phyloP scores from a whole-genome alignment of 495 filamentous ascomycete species.

The Jackrogersella multiformis region DNA sequence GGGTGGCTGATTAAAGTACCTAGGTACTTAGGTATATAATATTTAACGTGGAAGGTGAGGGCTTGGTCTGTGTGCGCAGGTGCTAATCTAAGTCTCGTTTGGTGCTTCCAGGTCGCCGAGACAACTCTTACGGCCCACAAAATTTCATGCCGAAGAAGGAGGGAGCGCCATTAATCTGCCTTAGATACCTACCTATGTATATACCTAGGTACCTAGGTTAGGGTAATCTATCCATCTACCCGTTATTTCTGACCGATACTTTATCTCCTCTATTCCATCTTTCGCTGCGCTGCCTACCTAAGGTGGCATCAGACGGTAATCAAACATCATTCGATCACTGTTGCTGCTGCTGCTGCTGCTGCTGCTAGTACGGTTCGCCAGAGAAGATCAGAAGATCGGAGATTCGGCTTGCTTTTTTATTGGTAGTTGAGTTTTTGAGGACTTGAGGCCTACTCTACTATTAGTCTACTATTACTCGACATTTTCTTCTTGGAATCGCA shows the following conservation, averaged over 20 bases:
- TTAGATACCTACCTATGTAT: no score
- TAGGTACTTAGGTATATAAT: no score
- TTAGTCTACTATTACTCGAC: slow-evolving; percentile 8
- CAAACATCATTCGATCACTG: slow-evolving; percentile 37
- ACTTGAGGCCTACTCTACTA: no score
- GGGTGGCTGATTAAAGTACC: no score
- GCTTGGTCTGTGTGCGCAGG: no score
- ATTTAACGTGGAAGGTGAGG: no score
- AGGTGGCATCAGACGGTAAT: slow-evolving; percentile 31
- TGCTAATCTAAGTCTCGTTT: no score
- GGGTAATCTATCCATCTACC: no score
- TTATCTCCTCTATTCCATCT: slow-evolving; percentile 16
- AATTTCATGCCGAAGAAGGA: slow-evolving; percentile 20
- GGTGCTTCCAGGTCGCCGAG: slow-evolving; percentile 21
- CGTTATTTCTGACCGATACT: slow-evolving; percentile 32
- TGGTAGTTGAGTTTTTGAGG: slow-evolving; percentile 24
- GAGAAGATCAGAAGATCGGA: slow-evolving; percentile 8
- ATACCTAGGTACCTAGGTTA: no score
- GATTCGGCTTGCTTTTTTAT: slow-evolving; percentile 11
- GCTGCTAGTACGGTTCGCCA: slow-evolving; percentile 15
- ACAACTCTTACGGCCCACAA: slow-evolving; percentile 20
- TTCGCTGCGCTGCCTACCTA: slow-evolving; percentile 15
- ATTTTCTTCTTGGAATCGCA: no score
- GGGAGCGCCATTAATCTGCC: slow-evolving; percentile 20
- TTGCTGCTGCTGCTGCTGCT: background rate